Percentiles rank a stretch among this genome's conserved stretches.
phyloP scores from a whole-genome alignment of 768 basidiomycete species.

The Mycena galopus region DNA sequence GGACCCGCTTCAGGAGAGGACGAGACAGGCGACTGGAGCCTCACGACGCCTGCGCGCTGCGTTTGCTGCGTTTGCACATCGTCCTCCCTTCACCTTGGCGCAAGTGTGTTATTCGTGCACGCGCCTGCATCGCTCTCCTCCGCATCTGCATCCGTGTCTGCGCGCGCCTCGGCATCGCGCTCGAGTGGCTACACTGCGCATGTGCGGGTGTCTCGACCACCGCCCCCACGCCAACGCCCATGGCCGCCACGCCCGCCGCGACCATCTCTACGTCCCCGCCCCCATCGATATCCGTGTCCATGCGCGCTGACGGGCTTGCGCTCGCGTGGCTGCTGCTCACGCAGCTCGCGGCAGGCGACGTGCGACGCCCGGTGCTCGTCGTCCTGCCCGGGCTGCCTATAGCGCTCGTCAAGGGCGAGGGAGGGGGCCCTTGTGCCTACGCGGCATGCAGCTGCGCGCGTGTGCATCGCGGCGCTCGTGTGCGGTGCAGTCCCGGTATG shows the following conservation, averaged over 20 bases:
- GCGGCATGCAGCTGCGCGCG: constrained; percentile 13
- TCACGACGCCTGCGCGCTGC: constrained; percentile 32
- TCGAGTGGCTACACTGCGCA: no score
- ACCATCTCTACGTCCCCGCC: no score
- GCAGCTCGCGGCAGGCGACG: constrained; percentile 2
- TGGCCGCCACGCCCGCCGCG: no score
- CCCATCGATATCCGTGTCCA: constrained; percentile 72
- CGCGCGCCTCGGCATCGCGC: constrained; percentile 22
- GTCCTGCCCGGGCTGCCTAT: constrained; percentile 27
- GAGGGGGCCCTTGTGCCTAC: constrained; percentile 16
- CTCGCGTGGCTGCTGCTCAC: constrained; percentile 33
- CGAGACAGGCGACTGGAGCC: no score
- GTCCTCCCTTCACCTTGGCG: constrained; percentile 17
- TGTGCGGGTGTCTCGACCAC: no score
- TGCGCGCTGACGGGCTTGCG: constrained; percentile 56
- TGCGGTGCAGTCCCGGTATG: neutral
- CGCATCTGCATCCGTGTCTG: no score
- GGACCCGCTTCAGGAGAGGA: constrained; percentile 29
- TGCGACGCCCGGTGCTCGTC: no score
- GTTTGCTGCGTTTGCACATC: constrained; percentile 34
- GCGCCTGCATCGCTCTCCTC: no score
- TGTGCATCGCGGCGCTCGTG: constrained; percentile 12
- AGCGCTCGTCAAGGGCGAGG: constrained; percentile 24
- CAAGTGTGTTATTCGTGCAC: neutral
- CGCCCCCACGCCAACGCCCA: no score